phyloP scores from a whole-genome alignment of 495 filamentous ascomycete genomes.

The Evernia prunastri region DNA sequence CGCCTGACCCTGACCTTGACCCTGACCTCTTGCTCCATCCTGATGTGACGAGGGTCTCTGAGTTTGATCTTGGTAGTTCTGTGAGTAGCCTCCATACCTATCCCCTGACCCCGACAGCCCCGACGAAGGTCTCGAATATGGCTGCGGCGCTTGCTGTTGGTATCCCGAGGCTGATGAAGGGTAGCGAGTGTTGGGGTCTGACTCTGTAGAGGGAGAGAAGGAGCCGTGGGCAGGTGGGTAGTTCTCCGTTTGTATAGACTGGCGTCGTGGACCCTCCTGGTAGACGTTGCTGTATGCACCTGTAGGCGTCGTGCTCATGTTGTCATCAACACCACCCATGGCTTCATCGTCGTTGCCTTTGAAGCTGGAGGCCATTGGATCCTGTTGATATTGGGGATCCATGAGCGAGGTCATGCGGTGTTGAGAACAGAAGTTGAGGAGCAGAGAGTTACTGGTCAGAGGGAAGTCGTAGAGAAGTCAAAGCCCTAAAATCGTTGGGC shows the following conservation, averaged over 20 bases:
- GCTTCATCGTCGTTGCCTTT: constrained; percentile 29
- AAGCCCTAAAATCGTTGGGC: not conserved
- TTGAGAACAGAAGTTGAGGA: not conserved
- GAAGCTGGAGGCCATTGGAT: constrained; percentile 25
- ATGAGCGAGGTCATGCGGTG: constrained; percentile 16
- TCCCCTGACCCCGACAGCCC: constrained; percentile 44
- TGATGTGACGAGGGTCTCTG: constrained; percentile 37
- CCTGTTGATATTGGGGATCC: constrained; percentile 32
- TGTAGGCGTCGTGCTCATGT: constrained; percentile 28
- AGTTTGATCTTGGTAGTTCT: constrained; percentile 40
- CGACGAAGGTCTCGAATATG: constrained; percentile 45
- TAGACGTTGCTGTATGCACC: constrained; percentile 28
- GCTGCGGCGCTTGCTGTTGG: constrained; percentile 39
- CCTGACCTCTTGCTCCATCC: constrained; percentile 45
- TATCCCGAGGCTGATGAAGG: constrained; percentile 33
- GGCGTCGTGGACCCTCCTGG: constrained; percentile 38
- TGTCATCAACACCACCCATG: constrained; percentile 36
- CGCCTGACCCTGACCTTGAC: constrained; percentile 51
- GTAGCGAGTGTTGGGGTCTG: constrained; percentile 34
- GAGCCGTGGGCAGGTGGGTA: constrained; percentile 40
- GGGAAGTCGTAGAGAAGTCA: not conserved
- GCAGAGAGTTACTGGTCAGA: not conserved
- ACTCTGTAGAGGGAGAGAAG: constrained; percentile 38
- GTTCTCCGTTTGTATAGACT: constrained; percentile 40
- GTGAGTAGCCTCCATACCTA: constrained; percentile 34